Base-by-base conservation (phyloP, 805 yeast species). In the Helenozyma rhizophorensis region DNA sequence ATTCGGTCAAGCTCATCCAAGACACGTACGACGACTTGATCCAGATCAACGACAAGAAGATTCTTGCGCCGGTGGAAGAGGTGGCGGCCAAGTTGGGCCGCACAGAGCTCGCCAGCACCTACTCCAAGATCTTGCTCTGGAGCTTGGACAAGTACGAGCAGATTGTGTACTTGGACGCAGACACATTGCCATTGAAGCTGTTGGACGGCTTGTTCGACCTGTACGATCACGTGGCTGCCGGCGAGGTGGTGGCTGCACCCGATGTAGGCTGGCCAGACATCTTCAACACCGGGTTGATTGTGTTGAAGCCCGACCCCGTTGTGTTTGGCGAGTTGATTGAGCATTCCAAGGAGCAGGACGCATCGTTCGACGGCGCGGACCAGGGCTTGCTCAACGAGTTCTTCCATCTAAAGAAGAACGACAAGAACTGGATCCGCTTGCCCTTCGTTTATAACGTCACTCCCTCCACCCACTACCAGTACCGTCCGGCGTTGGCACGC, bases 211-310 rank as follows among this genome's bases (percentile, higher is more conserved):
- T 53, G 15, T 42, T 52, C 34, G 42, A 48, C 10, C 25, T 39
- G 30, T 28, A 42, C 23, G 47, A 56, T 33, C 56, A 73, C 3
- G 42, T 63, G 23, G 89, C 93, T 1, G 65, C 80, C 11, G 18
- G 18, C 2, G 32, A 27, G 25, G 27, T 30, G 17, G 32, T 27
- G 11, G 30, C 35, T 14, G 27, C 39, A 7, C 83, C 94, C 0
- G 96, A 87, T 59, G 67, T 76, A n/a, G 95, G 95, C 10, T 87
- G 94, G 84, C 95, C 95, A 0, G 96, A 87, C 60, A 70, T 82
- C 48, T 87, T 87, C 65, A 86, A 87, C 56, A 75, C 88, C 21
- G 95, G 96, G 4, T 75, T 86, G 14, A 65, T 86, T 49, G 63
- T 78, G 3, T 53, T 78, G 17, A 65, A 67, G 22, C 95, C 95